Conservation (phyloP, 1,139 yeast genomes). For the Suhomyces ambrosiae region DNA sequence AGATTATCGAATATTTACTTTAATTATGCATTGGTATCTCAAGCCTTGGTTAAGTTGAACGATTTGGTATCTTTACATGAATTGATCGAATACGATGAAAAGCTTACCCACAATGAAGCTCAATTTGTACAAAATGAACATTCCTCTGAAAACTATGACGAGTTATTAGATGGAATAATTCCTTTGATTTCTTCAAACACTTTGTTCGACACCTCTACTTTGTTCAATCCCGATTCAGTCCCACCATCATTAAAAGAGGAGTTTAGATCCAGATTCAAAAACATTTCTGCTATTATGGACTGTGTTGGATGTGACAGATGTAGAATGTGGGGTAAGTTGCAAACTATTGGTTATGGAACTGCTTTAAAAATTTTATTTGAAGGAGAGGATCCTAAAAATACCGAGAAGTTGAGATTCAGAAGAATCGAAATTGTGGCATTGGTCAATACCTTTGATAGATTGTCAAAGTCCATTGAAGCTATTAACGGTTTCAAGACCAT, state of each 20-base stretch:
- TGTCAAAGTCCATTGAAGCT: constrained; percentile 80
- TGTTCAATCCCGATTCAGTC: constrained; percentile 59
- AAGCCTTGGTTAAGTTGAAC: constrained; percentile 70
- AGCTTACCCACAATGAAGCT: constrained; percentile 41
- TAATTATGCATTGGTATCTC: constrained; percentile 85
- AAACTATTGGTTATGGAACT: constrained; percentile 96
- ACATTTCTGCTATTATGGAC: constrained; percentile 92
- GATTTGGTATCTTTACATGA: constrained; percentile 33
- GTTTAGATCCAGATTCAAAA: constrained; percentile 80
- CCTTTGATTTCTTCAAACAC: constrained; percentile 32
- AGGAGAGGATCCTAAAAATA: constrained; percentile 48
- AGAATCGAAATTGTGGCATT: constrained; percentile 89
- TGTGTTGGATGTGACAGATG: constrained; percentile 99
- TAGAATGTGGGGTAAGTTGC: constrained; percentile 96
- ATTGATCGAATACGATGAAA: constrained; percentile 29
- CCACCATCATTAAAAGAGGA: constrained; percentile 71
- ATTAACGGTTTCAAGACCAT: constrained; percentile 68
- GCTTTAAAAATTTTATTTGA: constrained; percentile 90
- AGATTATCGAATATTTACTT: constrained; percentile 87
- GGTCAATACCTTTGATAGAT: constrained; percentile 87
- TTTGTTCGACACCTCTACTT: constrained; percentile 47
- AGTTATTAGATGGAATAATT: constrained; percentile 30
- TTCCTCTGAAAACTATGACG: constrained; percentile 33
- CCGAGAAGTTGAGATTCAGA: constrained; percentile 53
- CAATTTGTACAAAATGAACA: constrained; percentile 36